These are phyloP conservation scores for Biancaea sappan DNA, from an alignment of 306 rosid genomes.

Conservation along the genomic window DNA sequence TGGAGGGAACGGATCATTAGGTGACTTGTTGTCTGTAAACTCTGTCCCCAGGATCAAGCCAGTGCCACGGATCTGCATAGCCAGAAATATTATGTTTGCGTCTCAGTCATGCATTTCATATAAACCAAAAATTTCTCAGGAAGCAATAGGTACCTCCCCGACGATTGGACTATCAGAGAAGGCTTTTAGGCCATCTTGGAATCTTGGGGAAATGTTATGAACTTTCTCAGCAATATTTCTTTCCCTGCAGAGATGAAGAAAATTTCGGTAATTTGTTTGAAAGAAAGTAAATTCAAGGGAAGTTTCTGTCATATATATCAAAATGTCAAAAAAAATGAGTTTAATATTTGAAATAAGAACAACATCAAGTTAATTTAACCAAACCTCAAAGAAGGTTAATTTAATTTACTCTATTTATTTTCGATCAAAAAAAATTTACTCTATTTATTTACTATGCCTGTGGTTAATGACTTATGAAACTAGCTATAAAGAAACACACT, in stretches of 20 bases:
- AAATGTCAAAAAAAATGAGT: too few species aligned
- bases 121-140: constrained; percentile 26
- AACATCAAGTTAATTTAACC: too few species aligned
- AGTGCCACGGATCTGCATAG: constrained; percentile 83
- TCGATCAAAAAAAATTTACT: too few species aligned
- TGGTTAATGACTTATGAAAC: neutral
- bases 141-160: constrained; percentile 72
- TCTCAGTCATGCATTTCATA: neutral
- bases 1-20: constrained; percentile 82
- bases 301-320: too few species aligned
- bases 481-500: constrained; percentile 52
- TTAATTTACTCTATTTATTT: too few species aligned
- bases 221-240: constrained; percentile 68
- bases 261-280: too few species aligned
- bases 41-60: constrained; percentile 84
- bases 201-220: constrained; percentile 60
- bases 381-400: too few species aligned
- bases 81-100: constrained; percentile 2
- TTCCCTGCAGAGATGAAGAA: constrained; percentile 59
- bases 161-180: constrained; percentile 78
- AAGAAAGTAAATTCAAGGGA: too few species aligned
- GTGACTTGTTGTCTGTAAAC: constrained; percentile 86
- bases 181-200: constrained; percentile 88
- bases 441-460: neutral
- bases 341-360: too few species aligned